These are phyloP conservation scores for Saposhnikovia divaricata DNA, from an alignment of 129 eudicot genomes.

Conservation along the genomic window DNA sequence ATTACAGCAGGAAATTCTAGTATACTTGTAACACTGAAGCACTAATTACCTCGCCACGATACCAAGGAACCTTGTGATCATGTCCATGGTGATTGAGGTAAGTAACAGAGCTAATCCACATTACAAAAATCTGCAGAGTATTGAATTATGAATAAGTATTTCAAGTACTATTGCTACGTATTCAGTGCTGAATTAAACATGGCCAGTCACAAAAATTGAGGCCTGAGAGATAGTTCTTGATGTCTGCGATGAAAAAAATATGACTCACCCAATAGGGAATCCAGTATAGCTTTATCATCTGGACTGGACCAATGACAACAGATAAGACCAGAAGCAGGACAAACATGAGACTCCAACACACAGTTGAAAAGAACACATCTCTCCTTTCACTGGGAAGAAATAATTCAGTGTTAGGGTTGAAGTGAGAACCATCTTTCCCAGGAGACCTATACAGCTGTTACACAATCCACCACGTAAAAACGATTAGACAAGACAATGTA, in stretches of 20 bases:
- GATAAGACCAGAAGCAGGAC: slow-evolving; percentile 34
- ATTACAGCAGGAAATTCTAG: background rate
- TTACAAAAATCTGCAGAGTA: slow-evolving; percentile 39
- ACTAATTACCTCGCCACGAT: slow-evolving; percentile 71
- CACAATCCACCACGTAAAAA: background rate
- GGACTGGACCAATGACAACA: slow-evolving; percentile 39
- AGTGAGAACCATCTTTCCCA: slow-evolving; percentile 36
- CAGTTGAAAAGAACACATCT: slow-evolving; percentile 46
- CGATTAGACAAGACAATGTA: background rate
- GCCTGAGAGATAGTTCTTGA: background rate
- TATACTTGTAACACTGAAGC: background rate
- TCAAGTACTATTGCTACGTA: background rate
- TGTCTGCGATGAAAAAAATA: no score
- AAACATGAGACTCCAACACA: slow-evolving; percentile 64
- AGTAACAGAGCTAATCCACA: slow-evolving; percentile 65
- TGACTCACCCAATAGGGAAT: slow-evolving; percentile 61
- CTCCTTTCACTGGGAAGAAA: slow-evolving; percentile 58
- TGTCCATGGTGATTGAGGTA: slow-evolving; percentile 80
- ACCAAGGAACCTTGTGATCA: slow-evolving; percentile 77
- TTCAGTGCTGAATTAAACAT: background rate
- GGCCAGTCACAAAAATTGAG: background rate
- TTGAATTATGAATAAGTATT: background rate
- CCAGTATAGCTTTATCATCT: slow-evolving; percentile 44
- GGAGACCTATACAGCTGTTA: slow-evolving; percentile 13
- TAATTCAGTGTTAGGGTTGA: slow-evolving; percentile 54